These are phyloP conservation scores for Fusarium illudens DNA, from an alignment of 2,329 filamentous ascomycete genomes.

Conservation along the genomic window DNA sequence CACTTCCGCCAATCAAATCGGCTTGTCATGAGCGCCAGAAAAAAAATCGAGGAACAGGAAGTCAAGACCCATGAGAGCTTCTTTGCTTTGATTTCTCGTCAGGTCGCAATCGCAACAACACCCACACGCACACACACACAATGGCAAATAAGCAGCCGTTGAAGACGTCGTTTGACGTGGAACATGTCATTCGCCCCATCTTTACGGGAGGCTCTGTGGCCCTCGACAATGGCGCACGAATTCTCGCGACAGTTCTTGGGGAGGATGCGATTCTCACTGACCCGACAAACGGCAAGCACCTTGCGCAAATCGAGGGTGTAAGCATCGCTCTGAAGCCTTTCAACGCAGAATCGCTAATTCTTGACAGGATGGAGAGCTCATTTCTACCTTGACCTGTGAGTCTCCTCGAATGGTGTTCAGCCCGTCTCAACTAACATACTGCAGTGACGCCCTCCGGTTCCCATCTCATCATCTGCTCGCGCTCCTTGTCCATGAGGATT, in stretches of 20 bases:
- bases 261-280: conserved; percentile 92
- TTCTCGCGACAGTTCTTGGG: conserved; percentile 88
- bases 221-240: conserved; percentile 79
- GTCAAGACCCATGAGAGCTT: conserved; percentile 32
- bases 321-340: conserved; percentile 17
- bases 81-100: conserved; percentile 30
- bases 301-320: conserved; percentile 89
- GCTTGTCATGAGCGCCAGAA: conserved; percentile 17
- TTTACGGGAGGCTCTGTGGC: conserved; percentile 91
- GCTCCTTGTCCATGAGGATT: conserved; percentile 95
- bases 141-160: conserved; percentile 69
- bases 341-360: conserved; percentile 27
- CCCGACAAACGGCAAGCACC: conserved; percentile 80
- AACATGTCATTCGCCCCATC: conserved; percentile 86
- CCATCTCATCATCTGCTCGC: conserved; percentile 89
- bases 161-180: conserved; percentile 90
- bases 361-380: conserved; percentile 75
- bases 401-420: background rate
- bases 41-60: conserved; percentile 37
- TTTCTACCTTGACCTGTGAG: conserved; percentile 76
- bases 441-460: conserved; percentile 86
- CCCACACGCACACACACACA: conserved; percentile 3
- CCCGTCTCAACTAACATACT: conserved; percentile 22
- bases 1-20: conserved; percentile 17
- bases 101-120: conserved; percentile 23